Conservation (phyloP, 169 alveolate genomes). For the Plasmodium yoelii region DNA sequence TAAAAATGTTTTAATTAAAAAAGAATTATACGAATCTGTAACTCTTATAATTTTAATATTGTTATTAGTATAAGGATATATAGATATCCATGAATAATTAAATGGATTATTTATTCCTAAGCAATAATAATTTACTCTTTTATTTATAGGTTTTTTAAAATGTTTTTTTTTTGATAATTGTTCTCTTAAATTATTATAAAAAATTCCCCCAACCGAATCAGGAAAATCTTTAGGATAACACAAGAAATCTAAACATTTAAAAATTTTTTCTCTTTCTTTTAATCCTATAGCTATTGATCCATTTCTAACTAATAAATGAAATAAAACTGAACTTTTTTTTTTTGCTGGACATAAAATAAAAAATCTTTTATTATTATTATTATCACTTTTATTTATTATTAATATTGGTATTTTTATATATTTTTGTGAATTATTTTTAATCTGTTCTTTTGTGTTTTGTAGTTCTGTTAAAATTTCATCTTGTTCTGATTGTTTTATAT, state of each 20-base stretch:
- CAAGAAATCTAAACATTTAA: slow-evolving; percentile 47
- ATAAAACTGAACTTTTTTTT: slow-evolving; percentile 57
- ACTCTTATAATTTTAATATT: slow-evolving; percentile 35
- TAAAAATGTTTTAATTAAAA: slow-evolving; percentile 48
- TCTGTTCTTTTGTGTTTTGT: slow-evolving; percentile 35
- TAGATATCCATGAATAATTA: slow-evolving; percentile 62
- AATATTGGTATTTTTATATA: slow-evolving; percentile 61
- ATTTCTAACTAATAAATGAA: slow-evolving; percentile 48
- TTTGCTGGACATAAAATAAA: slow-evolving; percentile 67
- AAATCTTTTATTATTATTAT: slow-evolving; percentile 37
- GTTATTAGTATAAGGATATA: slow-evolving; percentile 19
- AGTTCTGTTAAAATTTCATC: slow-evolving; percentile 11
- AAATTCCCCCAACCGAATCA: slow-evolving; percentile 45
- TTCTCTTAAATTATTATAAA: slow-evolving; percentile 49
- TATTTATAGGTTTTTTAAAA: slow-evolving; percentile 67
- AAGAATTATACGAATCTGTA: slow-evolving; percentile 46
- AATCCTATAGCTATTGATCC: slow-evolving; percentile 73
- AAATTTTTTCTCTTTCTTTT: slow-evolving; percentile 71
- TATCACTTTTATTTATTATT: slow-evolving; percentile 39
- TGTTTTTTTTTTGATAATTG: slow-evolving; percentile 23
- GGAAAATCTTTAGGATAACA: slow-evolving; percentile 73
- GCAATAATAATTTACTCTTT: slow-evolving; percentile 70
- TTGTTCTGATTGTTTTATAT: no score
- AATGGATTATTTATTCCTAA: slow-evolving; percentile 62
- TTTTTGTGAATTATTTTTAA: slow-evolving; percentile 16